These are phyloP conservation scores for Starmerella floricola DNA, from an alignment of 805 yeast genomes.

Conservation along the genomic window DNA sequence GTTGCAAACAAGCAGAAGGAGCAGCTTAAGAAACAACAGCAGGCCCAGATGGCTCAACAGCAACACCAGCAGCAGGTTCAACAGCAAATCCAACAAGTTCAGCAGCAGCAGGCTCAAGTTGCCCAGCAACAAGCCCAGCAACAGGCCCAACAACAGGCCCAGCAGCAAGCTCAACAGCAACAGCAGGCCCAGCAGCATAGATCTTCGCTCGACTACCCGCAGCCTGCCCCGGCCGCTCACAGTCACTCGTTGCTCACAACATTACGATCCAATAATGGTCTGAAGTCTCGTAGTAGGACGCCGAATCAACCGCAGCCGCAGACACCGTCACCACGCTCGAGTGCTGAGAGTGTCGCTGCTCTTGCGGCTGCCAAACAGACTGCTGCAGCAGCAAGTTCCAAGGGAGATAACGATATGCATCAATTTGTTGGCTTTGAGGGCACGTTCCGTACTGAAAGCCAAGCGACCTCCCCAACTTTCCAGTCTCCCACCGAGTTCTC, in stretches of 20 bases:
- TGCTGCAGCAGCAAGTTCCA: not conserved
- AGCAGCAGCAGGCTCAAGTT: not conserved
- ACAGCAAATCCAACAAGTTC: not conserved
- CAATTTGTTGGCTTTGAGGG: conserved; percentile 20
- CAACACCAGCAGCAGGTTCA: conserved; percentile 1
- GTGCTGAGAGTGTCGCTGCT: conserved; percentile 13
- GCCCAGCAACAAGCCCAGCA: not conserved
- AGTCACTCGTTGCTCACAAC: conserved; percentile 19
- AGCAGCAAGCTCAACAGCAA: conserved; percentile 1
- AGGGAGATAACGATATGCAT: conserved; percentile 1
- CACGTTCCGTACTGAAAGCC: conserved; percentile 11
- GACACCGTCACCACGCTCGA: conserved; percentile 14
- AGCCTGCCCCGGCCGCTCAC: conserved; percentile 13
- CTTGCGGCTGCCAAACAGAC: conserved; percentile 15
- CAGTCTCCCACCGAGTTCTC: not conserved
- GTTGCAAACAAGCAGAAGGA: not conserved
- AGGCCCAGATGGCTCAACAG: conserved; percentile 2
- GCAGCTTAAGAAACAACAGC: conserved; percentile 1
- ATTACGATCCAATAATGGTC: conserved; percentile 15
- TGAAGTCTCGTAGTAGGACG: conserved; percentile 5
- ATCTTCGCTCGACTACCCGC: conserved; percentile 19
- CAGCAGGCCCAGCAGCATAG: conserved; percentile 9
- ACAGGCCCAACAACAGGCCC: not conserved
- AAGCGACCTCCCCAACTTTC: conserved; percentile 12
- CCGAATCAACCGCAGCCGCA: not conserved